These are phyloP conservation scores for Agastache rugosa DNA, from an alignment of 257 asterid genomes.

Conservation along the genomic window DNA sequence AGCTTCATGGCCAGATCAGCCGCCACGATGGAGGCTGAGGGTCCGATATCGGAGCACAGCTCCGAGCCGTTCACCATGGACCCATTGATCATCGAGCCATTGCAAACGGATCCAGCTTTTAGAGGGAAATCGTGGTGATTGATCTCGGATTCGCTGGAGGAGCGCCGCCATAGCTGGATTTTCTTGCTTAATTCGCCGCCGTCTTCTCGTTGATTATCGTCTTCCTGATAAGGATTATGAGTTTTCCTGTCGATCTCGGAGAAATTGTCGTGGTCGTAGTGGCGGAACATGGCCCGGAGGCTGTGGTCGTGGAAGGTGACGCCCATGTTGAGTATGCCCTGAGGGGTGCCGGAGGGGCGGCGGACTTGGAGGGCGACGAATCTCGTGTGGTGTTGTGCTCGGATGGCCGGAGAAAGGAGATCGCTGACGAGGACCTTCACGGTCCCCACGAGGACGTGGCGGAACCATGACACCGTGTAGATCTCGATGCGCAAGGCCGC, in stretches of 20 bases:
- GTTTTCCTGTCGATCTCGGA: not conserved
- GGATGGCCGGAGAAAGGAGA: slow-evolving; percentile 42
- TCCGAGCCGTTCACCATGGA: slow-evolving; percentile 64
- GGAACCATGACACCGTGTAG: slow-evolving; percentile 68
- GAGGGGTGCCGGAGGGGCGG: slow-evolving; percentile 74
- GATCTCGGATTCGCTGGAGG: slow-evolving; percentile 45
- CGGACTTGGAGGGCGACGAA: slow-evolving; percentile 73
- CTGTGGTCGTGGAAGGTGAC: slow-evolving; percentile 55
- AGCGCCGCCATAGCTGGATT: slow-evolving; percentile 51
- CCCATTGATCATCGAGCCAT: slow-evolving; percentile 44
- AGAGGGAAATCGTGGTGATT: slow-evolving; percentile 43
- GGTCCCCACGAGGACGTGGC: slow-evolving; percentile 61
- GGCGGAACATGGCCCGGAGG: slow-evolving; percentile 51
- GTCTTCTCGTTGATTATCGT: not conserved
- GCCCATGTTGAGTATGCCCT: slow-evolving; percentile 86
- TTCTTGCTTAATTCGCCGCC: slow-evolving; percentile 32
- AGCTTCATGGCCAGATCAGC: slow-evolving; percentile 62
- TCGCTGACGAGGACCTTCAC: slow-evolving; percentile 56
- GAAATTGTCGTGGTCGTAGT: not conserved
- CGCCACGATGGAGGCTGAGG: slow-evolving; percentile 87
- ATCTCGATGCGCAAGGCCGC: slow-evolving; percentile 59
- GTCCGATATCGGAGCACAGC: slow-evolving; percentile 84
- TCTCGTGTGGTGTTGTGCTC: slow-evolving; percentile 27
- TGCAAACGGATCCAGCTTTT: slow-evolving; percentile 50
- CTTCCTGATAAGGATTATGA: not conserved